phyloP scores from a whole-genome alignment of 2,329 filamentous ascomycete species.

The Ophiostoma piceae region DNA sequence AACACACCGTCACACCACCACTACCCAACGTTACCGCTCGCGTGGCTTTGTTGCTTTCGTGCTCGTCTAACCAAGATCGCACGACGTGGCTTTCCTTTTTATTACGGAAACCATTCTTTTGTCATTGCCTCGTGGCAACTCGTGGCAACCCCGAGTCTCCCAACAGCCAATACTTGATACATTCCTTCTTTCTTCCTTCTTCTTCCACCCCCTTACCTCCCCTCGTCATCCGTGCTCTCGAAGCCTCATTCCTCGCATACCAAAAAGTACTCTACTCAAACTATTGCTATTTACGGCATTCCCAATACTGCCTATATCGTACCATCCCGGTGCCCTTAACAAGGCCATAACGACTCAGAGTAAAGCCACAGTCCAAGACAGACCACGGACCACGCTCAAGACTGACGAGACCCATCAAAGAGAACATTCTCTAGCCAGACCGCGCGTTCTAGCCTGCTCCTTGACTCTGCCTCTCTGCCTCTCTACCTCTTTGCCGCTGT shows the following conservation, averaged over 20 bases:
- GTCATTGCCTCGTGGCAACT: conserved; percentile 13
- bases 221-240: conserved; percentile 6
- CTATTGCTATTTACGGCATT: background rate
- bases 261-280: background rate
- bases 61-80: background rate
- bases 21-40: background rate
- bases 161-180: background rate
- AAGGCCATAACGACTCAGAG: background rate
- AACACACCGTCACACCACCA: background rate
- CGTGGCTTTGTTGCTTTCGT: background rate
- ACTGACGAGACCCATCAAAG: background rate
- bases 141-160: background rate
- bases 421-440: conserved; percentile 9
- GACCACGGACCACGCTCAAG: background rate
- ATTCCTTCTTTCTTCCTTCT: background rate
- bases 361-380: background rate
- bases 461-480: background rate
- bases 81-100: background rate
- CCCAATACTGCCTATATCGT: conserved; percentile 9
- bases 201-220: background rate
- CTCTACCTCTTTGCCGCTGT: background rate
- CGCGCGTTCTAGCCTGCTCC: background rate
- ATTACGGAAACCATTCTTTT: background rate
- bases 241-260: conserved; percentile 4
- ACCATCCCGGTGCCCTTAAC: background rate